Evolutionary conservation across 768 basidiomycete species (phyloP), one percentile per base, ranked within the genome.

Genomic region (Lentinula guzmanii): DNA sequence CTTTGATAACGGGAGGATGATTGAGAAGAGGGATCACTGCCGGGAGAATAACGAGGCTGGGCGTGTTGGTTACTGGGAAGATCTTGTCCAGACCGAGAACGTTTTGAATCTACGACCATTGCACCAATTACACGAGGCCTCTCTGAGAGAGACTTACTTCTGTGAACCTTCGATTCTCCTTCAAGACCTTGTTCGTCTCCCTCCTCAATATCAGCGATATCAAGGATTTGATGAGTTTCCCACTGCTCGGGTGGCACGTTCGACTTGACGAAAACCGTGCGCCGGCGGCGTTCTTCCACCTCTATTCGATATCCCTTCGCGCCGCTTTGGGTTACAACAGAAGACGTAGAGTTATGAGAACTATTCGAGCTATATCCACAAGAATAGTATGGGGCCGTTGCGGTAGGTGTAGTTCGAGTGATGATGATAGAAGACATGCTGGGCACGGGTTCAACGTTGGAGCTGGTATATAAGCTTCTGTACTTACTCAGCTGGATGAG

Each of bases 351-450:
- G 13, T 8, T 57, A n/a, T 33, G 41, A 5, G 48, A 52, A 21
- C 63, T 81, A 78, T 64, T 80, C 80, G 61, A 81, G 48, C 79
- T 79, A 65, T 79, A 80, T 5, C 34, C n/a, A n/a, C 59, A 72
- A 74, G 43, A 78, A 70, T 1, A 78, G 70, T 1, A 75, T 66
- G n/a, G 65, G 24, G 34, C 35, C 11, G 31, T 31, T 13, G 50
- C n/a, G 4, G 52, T 33, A 46, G 52, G 61, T 28, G 70, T 66
- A 43, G 67, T 65, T 61, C 72, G 76, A 13, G 72, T 66, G 10
- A 70, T 37, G 46, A 58, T 61, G 16, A 64, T 52, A 34, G 65
- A 55, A 37, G 60, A 37, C 50, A 57, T 63, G 42, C 65, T 33
- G 24, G 9, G 28, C 33, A 59, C 48, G 61, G 46, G 42, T 55